Evolutionary conservation across 1,139 yeast species (phyloP).

Genomic region (Kluyveromyces marxianus): DNA sequence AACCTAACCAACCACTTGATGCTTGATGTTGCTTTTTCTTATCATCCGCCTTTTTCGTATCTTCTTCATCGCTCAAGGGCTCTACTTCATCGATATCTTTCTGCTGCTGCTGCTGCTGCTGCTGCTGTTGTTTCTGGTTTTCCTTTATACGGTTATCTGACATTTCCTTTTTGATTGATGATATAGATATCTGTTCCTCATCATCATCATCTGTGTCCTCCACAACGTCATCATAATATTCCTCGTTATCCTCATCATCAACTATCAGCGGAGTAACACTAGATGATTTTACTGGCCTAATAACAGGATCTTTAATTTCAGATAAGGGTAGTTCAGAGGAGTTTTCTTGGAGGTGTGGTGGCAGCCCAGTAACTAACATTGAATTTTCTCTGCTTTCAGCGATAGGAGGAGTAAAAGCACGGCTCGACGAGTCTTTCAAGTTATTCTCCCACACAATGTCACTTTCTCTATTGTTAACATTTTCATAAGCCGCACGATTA

Average conservation of each 20-base stretch:
- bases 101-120: slow-evolving; percentile 9
- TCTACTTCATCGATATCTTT: slow-evolving; percentile 13
- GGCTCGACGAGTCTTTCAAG: neutral
- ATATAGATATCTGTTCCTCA: slow-evolving; percentile 9
- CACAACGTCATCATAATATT: slow-evolving; percentile 38
- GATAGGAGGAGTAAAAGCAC: neutral
- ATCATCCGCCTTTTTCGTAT: slow-evolving; percentile 16
- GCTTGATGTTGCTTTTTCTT: slow-evolving; percentile 18
- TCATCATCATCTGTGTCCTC: slow-evolving; percentile 39
- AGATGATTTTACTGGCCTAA: slow-evolving; percentile 12
- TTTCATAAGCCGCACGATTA: too few relatives aligned
- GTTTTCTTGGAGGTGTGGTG: neutral
- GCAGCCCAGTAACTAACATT: neutral
- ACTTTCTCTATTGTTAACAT: too few relatives aligned
- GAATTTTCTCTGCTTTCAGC: neutral
- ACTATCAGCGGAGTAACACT: slow-evolving; percentile 15
- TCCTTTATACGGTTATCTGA: slow-evolving; percentile 9
- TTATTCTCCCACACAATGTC: too few relatives aligned
- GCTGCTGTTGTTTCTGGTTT: slow-evolving; percentile 6
- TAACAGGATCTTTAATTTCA: slow-evolving; percentile 13
- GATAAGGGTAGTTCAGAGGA: neutral
- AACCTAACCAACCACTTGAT: slow-evolving; percentile 38
- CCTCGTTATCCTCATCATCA: slow-evolving; percentile 21
- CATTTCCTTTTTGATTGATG: slow-evolving; percentile 8
- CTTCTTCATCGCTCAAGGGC: slow-evolving; percentile 14